Conservation (phyloP, 257 asterid species). For the Parsonsia alboflavescens region DNA sequence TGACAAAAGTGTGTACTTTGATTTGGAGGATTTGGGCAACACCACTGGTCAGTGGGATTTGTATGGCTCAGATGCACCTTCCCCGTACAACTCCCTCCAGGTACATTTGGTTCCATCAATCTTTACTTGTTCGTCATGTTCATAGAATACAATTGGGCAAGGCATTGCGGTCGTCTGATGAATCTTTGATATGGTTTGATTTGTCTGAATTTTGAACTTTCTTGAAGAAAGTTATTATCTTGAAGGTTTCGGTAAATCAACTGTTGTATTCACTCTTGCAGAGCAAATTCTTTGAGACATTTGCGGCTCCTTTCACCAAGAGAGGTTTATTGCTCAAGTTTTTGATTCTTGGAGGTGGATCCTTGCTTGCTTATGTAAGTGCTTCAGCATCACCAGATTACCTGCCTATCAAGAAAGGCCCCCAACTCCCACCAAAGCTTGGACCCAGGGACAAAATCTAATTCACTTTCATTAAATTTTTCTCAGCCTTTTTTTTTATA, state of each 20-base stretch:
- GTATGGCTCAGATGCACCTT: conserved; percentile 95
- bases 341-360: conserved; percentile 90
- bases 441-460: conserved; percentile 89
- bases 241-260: not conserved
- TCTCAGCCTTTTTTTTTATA: conserved; percentile 6
- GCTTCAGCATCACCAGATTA: conserved; percentile 84
- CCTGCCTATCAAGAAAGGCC: conserved; percentile 86
- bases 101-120: conserved; percentile 23
- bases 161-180: not conserved
- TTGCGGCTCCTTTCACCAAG: conserved; percentile 97
- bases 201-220: not conserved
- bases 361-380: conserved; percentile 74
- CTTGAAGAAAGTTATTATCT: not conserved
- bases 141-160: not conserved
- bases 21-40: conserved; percentile 85
- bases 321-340: conserved; percentile 92
- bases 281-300: conserved; percentile 97
- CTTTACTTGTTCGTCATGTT: not conserved
- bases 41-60: conserved; percentile 97
- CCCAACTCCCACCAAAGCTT: conserved; percentile 80
- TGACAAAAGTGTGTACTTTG: conserved; percentile 91
- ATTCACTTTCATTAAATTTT: conserved; percentile 14
- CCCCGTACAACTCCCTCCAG: conserved; percentile 92
- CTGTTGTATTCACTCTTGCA: conserved; percentile 22
- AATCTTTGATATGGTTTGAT: not conserved